Base-by-base conservation (phyloP, 2,329 filamentous ascomycete genomes). In the Curvularia lunata region DNA sequence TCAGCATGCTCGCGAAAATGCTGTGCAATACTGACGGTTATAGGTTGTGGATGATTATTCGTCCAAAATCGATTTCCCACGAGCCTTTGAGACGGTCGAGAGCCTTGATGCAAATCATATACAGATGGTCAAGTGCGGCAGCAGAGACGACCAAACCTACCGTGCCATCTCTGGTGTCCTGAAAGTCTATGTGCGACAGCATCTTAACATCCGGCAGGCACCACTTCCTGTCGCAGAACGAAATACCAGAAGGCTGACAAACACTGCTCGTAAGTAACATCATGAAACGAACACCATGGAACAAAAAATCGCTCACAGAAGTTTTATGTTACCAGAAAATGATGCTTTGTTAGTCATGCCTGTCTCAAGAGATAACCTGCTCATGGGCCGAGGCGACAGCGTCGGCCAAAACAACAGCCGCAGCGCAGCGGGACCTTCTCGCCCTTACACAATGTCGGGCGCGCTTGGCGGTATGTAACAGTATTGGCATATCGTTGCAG, bases 91-190 rank as follows among this genome's bases (percentile, higher is more conserved):
- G 61, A 77, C 68, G 1, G 71, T 78, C 6, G 76, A 79, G 52
- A 77, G 66, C 50, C 76, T 80, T 28, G 73, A 80, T 58, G 73
- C 75, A 12, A 73, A 80, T 48, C 78, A 80, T 55, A 78, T 70
- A 59, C 66, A 78, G 48, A 79, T 80, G 70, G 70, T 65, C 12
- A 73, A 69, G 61, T 57, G 68, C 54, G 63, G 28, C 16, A 62
- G 63, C 40, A 68, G 59, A 55, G 57, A 60, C 21, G 75, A 78
- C 51, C 54, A 67, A 30, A 64, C 62, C 30, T 78, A 79, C 55
- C 67, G 66, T 51, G 65, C 63, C 28, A 64, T 77, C 51, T 51
- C 52, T 34, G 63, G 67, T 23, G 69, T 76, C 3, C 58, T 77
- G 23, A 67, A 69, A 58, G 53, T 65, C 25, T 75, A 68, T 54